Evolutionary conservation across 805 yeast species (phyloP).

Genomic region (Saccharomycopsis fermentans): DNA sequence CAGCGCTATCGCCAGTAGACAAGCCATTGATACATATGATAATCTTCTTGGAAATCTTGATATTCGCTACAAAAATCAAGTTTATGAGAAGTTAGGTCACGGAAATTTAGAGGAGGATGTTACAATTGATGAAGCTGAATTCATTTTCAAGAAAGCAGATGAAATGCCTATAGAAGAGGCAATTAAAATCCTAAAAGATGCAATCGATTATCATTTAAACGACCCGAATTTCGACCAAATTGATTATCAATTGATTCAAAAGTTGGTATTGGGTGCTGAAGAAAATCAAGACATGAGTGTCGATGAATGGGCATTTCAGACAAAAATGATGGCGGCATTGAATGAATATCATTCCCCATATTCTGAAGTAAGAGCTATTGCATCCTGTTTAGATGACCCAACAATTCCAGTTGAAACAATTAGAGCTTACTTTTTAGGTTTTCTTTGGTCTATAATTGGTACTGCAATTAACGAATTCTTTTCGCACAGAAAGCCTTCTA

Average conservation of each 20-base stretch:
- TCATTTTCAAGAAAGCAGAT: constrained; percentile 30
- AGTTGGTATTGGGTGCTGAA: constrained; percentile 22
- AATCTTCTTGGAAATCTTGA: constrained; percentile 20
- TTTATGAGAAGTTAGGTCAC: constrained; percentile 21
- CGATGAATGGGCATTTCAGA: constrained; percentile 23
- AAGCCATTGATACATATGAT: neutral
- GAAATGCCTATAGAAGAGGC: constrained; percentile 31
- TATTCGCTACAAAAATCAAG: constrained; percentile 20
- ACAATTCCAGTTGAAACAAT: constrained; percentile 40
- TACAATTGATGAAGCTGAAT: constrained; percentile 13
- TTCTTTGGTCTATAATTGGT: constrained; percentile 42
- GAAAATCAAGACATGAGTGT: constrained; percentile 19
- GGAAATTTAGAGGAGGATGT: constrained; percentile 10
- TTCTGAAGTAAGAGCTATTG: constrained; percentile 58
- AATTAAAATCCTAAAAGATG: constrained; percentile 29
- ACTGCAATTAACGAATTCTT: constrained; percentile 48
- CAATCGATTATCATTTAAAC: constrained; percentile 32
- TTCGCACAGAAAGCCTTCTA: constrained; percentile 43
- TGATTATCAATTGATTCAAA: constrained; percentile 28
- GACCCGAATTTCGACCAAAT: constrained; percentile 38
- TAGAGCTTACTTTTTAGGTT: constrained; percentile 29
- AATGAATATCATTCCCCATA: constrained; percentile 44
- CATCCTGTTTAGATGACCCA: constrained; percentile 41
- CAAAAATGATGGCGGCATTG: constrained; percentile 27
- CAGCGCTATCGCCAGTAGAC: neutral